Evolutionary conservation across 2,329 filamentous ascomycete genomes (phyloP).

Genomic region (Stenocarpella maydis): DNA sequence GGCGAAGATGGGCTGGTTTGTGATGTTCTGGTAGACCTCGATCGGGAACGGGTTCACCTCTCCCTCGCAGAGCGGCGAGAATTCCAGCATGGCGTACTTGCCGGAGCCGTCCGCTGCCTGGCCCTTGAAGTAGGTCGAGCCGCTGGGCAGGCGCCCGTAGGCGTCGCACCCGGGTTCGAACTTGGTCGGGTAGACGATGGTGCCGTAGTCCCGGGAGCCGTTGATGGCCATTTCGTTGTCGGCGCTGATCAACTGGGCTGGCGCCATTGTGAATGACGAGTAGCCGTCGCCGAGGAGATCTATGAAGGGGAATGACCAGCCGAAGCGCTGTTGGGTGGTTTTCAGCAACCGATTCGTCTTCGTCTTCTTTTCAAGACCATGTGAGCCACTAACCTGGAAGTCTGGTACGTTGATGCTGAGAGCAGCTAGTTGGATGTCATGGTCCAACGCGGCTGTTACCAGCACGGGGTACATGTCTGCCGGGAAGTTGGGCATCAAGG

Average conservation of each 20-base stretch:
- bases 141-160: constrained; percentile 47
- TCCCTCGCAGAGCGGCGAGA: constrained; percentile 34
- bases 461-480: constrained; percentile 61
- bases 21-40: constrained; percentile 57
- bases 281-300: constrained; percentile 59
- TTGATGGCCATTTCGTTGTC: constrained; percentile 51
- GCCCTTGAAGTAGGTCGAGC: constrained; percentile 40
- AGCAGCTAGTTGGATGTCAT: constrained; percentile 56
- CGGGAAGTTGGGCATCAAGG: constrained; percentile 58
- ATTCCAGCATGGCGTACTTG: constrained; percentile 44
- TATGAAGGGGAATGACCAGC: constrained; percentile 64
- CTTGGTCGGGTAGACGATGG: constrained; percentile 48
- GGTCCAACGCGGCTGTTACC: constrained; percentile 58
- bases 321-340: constrained; percentile 51
- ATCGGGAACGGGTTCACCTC: constrained; percentile 47
- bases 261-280: constrained; percentile 60
- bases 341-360: background rate
- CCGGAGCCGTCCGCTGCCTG: constrained; percentile 36
- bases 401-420: constrained; percentile 52
- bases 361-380: background rate
- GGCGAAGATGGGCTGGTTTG: constrained; percentile 65
- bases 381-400: constrained; percentile 52
- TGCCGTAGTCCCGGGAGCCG: constrained; percentile 57
- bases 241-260: constrained; percentile 55
- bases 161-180: constrained; percentile 60